Base-by-base conservation (phyloP, 1,139 yeast species). In the Pichia sp. region DNA sequence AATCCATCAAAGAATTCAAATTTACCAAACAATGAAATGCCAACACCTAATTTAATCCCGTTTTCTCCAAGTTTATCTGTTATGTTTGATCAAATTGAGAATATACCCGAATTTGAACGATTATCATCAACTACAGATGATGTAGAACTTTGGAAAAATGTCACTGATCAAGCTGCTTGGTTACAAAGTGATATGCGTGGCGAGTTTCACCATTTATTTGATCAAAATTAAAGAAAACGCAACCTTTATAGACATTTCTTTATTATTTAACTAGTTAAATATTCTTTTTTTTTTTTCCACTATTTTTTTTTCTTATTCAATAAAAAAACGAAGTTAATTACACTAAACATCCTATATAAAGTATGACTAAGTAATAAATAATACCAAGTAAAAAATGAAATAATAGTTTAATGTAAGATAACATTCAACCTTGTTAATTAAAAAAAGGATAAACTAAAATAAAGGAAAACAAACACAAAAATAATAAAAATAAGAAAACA, bases 131-230 rank as follows among this genome's bases (percentile, higher is more conserved):
- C 55, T 40, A 63, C 68, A 9, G 66, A 62, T 68, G 88, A 84
- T 58, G 76, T 78, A 56, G 76, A 83, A 57, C 64, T 87, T 46
- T 81, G 94, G 90, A 79, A 79, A 61, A 87, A 83, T 58, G 79
- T 85, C 53, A 79, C 87, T 3, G 75, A 75, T 61, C 88, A 79
- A 61, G 88, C 94, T 15, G 84, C 74, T 61, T 84, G 92, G 92
- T 64, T 83, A 45, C 53, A 50, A 22, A 50, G 43, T 37, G 52
- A 53, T 35, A 41, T 51, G 37, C 50, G 46, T 15, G 49, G 44
- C 22, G 55, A 50, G 37, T 46, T 53, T 26, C 44, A 44, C 29
- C 40, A 47, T 25, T 46, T 52, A 30, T 39, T 48, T 15, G 50
- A 50, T 20, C 24, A 44, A 12, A 44, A 7, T 7, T n/a, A 26